phyloP scores from a whole-genome alignment of 495 filamentous ascomycete species.

The Podospora pseudoanserina region DNA sequence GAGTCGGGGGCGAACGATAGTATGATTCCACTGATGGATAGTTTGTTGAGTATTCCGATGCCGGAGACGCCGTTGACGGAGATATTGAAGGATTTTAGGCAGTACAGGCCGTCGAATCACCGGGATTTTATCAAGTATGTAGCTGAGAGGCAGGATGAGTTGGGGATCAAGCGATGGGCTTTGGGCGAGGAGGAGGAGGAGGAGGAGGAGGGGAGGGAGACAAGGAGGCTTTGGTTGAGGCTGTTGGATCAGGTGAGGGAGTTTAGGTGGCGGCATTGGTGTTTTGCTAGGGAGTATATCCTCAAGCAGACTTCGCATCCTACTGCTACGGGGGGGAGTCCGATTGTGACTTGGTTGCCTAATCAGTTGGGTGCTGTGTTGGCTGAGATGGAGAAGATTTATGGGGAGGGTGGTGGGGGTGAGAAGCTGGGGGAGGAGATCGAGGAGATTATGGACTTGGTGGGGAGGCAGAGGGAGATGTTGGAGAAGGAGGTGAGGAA shows the following conservation, averaged over 20 bases:
- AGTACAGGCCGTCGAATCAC: constrained; percentile 81
- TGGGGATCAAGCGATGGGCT: constrained; percentile 61
- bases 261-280: constrained; percentile 92
- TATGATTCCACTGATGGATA: constrained; percentile 81
- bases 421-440: constrained; percentile 35
- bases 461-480: constrained; percentile 63
- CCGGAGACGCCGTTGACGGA: constrained; percentile 78
- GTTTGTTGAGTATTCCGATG: constrained; percentile 75
- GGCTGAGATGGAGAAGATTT: constrained; percentile 65
- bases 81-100: constrained; percentile 79
- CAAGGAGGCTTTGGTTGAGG: constrained; percentile 58
- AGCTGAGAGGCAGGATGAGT: constrained; percentile 48
- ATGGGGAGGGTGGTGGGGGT: constrained; percentile 47
- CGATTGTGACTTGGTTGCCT: constrained; percentile 87
- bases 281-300: constrained; percentile 93
- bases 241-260: constrained; percentile 80
- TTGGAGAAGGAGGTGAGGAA: constrained; percentile 73
- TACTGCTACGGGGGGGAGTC: constrained; percentile 85
- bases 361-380: constrained; percentile 79
- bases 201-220: constrained; percentile 36
- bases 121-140: constrained; percentile 76
- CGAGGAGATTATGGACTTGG: constrained; percentile 65
- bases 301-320: constrained; percentile 77
- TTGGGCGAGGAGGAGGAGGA: constrained; percentile 36
- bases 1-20: constrained; percentile 89